A percentile compares a stretch with the other conserved stretches of the same genome.
These are phyloP conservation scores for Calycina herbarum DNA, from an alignment of 2,329 filamentous ascomycete genomes.

Conservation along the genomic window DNA sequence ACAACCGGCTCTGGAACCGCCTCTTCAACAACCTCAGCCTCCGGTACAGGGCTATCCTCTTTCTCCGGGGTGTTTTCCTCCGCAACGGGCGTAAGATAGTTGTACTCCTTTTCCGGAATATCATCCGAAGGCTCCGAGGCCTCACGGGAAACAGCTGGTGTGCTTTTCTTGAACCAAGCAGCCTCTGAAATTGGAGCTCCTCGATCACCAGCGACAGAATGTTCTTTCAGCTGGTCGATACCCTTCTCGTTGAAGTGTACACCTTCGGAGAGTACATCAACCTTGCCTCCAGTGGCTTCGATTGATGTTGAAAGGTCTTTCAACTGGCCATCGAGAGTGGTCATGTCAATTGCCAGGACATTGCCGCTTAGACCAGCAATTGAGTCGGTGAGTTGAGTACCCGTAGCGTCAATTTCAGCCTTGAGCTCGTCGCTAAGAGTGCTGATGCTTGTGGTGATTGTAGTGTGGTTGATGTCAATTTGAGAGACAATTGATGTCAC, in stretches of 20 bases:
- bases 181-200: slow-evolving; percentile 13
- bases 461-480: slow-evolving; percentile 32
- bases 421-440: slow-evolving; percentile 31
- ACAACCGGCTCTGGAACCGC: background rate
- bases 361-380: slow-evolving; percentile 19
- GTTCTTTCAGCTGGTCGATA: slow-evolving; percentile 21
- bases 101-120: slow-evolving; percentile 14
- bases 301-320: slow-evolving; percentile 20
- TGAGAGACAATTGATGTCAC: slow-evolving; percentile 23
- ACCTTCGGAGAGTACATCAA: slow-evolving; percentile 17
- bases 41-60: slow-evolving; percentile 4
- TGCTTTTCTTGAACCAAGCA: slow-evolving; percentile 17
- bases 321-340: slow-evolving; percentile 6
- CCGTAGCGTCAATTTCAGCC: slow-evolving; percentile 31
- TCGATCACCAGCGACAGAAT: slow-evolving; percentile 7
- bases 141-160: background rate
- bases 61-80: slow-evolving; percentile 12
- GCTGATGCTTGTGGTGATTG: slow-evolving; percentile 29
- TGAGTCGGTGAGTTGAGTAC: slow-evolving; percentile 25
- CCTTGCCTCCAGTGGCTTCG: slow-evolving; percentile 9
- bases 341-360: slow-evolving; percentile 19
- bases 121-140: slow-evolving; percentile 3
- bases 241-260: slow-evolving; percentile 25
- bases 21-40: background rate
- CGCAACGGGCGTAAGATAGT: slow-evolving; percentile 12